phyloP scores from a whole-genome alignment of 177 flowering plant genomes.

The Vitis hybrid region DNA sequence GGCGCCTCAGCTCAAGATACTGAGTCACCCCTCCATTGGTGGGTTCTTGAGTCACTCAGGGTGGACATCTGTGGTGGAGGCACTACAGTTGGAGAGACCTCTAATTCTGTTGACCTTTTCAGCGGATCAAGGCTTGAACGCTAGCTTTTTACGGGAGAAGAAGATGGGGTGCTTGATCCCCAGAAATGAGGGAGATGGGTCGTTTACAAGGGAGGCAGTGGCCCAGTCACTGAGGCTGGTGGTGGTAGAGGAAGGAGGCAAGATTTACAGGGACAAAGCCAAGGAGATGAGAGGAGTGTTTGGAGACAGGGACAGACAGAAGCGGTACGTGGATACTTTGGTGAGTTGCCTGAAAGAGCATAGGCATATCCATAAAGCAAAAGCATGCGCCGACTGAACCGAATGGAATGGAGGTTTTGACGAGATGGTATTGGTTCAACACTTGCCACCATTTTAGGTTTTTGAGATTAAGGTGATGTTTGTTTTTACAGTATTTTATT shows the following conservation, averaged over 20 bases:
- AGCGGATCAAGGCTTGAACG: conserved; percentile 22
- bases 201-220: conserved; percentile 18
- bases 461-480: too few relatives aligned
- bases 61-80: conserved; percentile 28
- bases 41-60: conserved; percentile 29
- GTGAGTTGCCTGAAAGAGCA: too few relatives aligned
- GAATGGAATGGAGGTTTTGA: too few relatives aligned
- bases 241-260: conserved; percentile 21
- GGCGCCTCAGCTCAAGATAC: conserved; percentile 35
- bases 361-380: too few relatives aligned
- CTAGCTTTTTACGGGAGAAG: conserved; percentile 18
- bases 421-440: too few relatives aligned
- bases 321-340: too few relatives aligned
- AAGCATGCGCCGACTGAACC: too few relatives aligned
- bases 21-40: conserved; percentile 23
- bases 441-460: too few relatives aligned
- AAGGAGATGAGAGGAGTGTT: conserved; percentile 10
- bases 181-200: conserved; percentile 25
- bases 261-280: conserved; percentile 10
- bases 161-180: conserved; percentile 20
- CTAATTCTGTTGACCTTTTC: conserved; percentile 22
- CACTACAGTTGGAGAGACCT: conserved; percentile 17
- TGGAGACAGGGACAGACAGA: conserved; percentile 1
- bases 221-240: conserved; percentile 20
- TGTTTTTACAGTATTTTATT: too few relatives aligned